These are phyloP conservation scores for Neurospora discreta DNA, from an alignment of 495 filamentous ascomycete species.

Conservation along the genomic window DNA sequence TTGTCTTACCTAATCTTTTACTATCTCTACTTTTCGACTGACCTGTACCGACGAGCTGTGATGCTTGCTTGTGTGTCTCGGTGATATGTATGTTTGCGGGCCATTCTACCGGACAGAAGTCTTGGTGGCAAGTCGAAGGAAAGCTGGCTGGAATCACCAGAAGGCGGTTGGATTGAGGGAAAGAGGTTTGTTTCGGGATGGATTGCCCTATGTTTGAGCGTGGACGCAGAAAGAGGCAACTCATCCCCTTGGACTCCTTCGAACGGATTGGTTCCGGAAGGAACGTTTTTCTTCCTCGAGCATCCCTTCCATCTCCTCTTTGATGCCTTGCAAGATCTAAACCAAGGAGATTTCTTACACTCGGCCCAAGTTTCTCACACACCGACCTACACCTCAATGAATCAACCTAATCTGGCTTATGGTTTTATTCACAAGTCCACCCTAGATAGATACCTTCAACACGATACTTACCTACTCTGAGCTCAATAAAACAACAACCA, in stretches of 20 bases:
- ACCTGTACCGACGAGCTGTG: not conserved
- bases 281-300: not conserved
- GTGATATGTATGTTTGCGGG: not conserved
- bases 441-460: not conserved
- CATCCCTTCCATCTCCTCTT: not conserved
- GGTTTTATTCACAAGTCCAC: not conserved
- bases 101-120: not conserved
- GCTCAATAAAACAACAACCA: not conserved
- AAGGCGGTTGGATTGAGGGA: not conserved
- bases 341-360: not conserved
- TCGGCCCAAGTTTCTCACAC: not conserved
- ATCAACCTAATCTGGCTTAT: not conserved
- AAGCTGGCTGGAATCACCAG: not conserved
- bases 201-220: not conserved
- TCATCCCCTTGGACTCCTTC: not conserved
- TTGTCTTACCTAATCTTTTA: not conserved
- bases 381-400: not conserved
- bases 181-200: not conserved
- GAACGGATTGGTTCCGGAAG: not conserved
- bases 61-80: not conserved
- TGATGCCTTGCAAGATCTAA: not conserved
- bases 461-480: not conserved
- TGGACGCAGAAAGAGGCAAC: not conserved
- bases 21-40: not conserved
- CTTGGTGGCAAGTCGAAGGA: not conserved